Percentiles rank a stretch among this genome's conserved stretches.
Evolutionary conservation across 1,139 yeast genomes (phyloP).

Genomic region (Kurtzmaniella quercitrusa): DNA sequence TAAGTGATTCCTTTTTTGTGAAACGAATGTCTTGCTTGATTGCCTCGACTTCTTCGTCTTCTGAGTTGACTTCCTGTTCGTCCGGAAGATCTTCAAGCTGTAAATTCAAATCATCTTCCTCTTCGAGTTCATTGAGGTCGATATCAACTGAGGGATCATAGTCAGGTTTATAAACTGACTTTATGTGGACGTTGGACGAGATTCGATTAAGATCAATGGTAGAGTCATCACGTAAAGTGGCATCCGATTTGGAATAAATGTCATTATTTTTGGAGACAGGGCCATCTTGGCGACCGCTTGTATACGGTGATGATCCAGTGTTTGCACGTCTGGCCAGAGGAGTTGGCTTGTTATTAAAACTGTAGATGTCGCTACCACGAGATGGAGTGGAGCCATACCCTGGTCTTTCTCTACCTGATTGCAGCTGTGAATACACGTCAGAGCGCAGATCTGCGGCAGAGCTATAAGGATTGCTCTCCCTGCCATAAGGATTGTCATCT

Average conservation of each 20-base stretch:
- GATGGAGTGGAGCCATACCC: neutral
- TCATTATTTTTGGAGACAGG: neutral
- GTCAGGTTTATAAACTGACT: slow-evolving; percentile 24
- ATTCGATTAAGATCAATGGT: slow-evolving; percentile 37
- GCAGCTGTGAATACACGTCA: neutral
- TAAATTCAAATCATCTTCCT: slow-evolving; percentile 42
- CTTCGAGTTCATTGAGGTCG: slow-evolving; percentile 39
- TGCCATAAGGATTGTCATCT: neutral
- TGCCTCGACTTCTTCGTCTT: slow-evolving; percentile 87
- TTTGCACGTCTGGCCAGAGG: slow-evolving; percentile 14
- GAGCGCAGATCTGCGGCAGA: neutral
- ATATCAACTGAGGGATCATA: slow-evolving; percentile 24
- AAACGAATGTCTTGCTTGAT: slow-evolving; percentile 81
- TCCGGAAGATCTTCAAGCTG: slow-evolving; percentile 38
- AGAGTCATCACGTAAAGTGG: neutral
- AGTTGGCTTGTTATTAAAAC: slow-evolving; percentile 1
- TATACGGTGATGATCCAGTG: slow-evolving; percentile 22
- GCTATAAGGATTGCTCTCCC: neutral
- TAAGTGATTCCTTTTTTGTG: slow-evolving; percentile 83
- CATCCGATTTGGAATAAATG: neutral
- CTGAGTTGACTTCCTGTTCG: slow-evolving; percentile 48
- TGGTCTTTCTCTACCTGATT: slow-evolving; percentile 8
- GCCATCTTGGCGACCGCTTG: neutral
- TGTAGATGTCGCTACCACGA: neutral
- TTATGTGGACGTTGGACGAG: slow-evolving; percentile 24